A percentile compares a stretch with the other conserved stretches of the same genome.
These are phyloP conservation scores for Dendrocalamus latiflorus DNA, from an alignment of 202 grass and related monocot species.

Conservation along the genomic window DNA sequence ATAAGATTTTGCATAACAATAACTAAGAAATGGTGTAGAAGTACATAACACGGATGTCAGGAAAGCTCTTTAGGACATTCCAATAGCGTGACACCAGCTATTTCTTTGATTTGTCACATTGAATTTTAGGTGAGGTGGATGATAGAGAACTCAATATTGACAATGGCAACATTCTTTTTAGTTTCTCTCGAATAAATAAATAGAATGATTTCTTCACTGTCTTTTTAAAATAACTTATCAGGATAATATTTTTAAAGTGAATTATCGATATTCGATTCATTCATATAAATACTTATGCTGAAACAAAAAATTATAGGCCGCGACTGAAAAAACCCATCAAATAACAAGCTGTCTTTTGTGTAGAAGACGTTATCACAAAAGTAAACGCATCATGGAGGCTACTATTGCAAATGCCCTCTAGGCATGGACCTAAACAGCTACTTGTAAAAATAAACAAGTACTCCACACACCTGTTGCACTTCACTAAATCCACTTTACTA, in stretches of 20 bases:
- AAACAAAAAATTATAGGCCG: no score
- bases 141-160: not conserved
- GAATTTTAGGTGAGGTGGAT: not conserved
- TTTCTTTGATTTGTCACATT: not conserved
- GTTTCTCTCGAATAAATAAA: no score
- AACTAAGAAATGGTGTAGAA: no score
- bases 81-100: no score
- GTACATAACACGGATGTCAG: no score
- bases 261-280: no score
- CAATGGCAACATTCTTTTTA: no score
- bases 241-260: no score
- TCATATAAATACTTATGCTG: no score
- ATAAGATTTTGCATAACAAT: no score
- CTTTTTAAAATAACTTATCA: no score
- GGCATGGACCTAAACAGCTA: not conserved
- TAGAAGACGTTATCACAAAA: not conserved
- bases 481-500: not conserved
- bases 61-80: not conserved
- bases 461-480: not conserved
- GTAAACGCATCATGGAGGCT: not conserved
- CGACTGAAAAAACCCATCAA: not conserved
- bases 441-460: not conserved
- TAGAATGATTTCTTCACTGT: no score
- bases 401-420: not conserved
- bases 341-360: not conserved